These are phyloP conservation scores for Calonectria pseudoturangicola DNA, from an alignment of 2,329 filamentous ascomycete genomes.

Conservation along the genomic window DNA sequence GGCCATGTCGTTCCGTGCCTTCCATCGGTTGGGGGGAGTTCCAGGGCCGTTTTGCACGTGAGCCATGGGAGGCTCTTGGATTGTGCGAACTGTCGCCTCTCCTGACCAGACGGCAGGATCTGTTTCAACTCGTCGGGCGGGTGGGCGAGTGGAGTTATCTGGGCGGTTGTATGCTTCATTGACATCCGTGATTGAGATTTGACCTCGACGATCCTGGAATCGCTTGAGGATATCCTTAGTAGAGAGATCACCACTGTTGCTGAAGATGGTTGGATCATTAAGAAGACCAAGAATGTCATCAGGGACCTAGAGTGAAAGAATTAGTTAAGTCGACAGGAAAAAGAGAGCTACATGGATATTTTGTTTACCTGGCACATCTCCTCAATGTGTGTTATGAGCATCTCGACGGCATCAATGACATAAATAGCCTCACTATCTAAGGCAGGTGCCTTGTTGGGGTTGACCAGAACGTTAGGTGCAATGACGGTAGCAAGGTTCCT, in stretches of 20 bases:
- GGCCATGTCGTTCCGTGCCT: slow-evolving; percentile 65
- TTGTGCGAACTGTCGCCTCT: slow-evolving; percentile 88
- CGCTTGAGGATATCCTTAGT: slow-evolving; percentile 98
- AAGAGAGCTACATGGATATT: slow-evolving; percentile 53
- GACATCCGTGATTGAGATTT: slow-evolving; percentile 76
- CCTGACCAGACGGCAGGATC: slow-evolving; percentile 90
- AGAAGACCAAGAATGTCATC: slow-evolving; percentile 92
- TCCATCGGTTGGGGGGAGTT: slow-evolving; percentile 70
- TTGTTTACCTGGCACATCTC: slow-evolving; percentile 95
- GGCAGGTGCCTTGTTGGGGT: slow-evolving; percentile 77
- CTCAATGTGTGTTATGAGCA: slow-evolving; percentile 93
- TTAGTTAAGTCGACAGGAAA: slow-evolving; percentile 39
- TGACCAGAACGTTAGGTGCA: slow-evolving; percentile 94
- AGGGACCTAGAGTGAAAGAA: slow-evolving; percentile 79
- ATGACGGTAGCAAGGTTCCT: slow-evolving; percentile 98
- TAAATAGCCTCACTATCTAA: slow-evolving; percentile 93
- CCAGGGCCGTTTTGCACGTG: slow-evolving; percentile 64
- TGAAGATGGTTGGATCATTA: slow-evolving; percentile 88
- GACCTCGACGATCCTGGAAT: slow-evolving; percentile 85
- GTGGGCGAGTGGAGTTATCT: slow-evolving; percentile 74
- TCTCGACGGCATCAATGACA: slow-evolving; percentile 94
- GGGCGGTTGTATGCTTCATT: slow-evolving; percentile 74
- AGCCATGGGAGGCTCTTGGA: slow-evolving; percentile 75
- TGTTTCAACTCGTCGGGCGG: slow-evolving; percentile 84
- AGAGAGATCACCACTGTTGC: slow-evolving; percentile 88